A percentile compares a stretch with the other conserved stretches of the same genome.
phyloP scores from a whole-genome alignment of 192 early-diverging fungal species.

The Endogone sp. region DNA sequence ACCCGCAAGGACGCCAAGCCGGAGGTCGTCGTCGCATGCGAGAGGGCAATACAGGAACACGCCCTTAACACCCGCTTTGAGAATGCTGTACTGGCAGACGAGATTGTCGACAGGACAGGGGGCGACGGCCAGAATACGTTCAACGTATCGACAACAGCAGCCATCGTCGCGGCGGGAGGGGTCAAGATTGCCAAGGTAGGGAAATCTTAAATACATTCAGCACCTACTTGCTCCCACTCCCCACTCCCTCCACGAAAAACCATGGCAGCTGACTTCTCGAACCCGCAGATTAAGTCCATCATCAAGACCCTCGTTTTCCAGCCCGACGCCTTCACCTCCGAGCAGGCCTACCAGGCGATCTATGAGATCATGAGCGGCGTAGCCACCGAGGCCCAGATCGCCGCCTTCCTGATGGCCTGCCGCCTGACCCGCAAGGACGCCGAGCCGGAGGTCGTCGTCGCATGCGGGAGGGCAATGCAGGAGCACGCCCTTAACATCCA shows the following conservation, averaged over 20 bases:
- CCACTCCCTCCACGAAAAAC: neutral
- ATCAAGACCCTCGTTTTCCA: conserved; percentile 62
- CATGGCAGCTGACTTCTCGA: neutral
- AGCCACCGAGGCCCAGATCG: conserved; percentile 81
- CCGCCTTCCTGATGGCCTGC: conserved; percentile 80
- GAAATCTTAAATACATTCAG: neutral
- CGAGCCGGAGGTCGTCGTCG: conserved; percentile 75
- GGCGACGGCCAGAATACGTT: conserved; percentile 98
- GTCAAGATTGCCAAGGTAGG: conserved; percentile 84
- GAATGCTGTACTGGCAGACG: conserved; percentile 28
- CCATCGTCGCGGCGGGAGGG: conserved; percentile 89
- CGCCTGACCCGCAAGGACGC: conserved; percentile 66
- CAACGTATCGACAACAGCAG: conserved; percentile 91
- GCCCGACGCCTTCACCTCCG: conserved; percentile 57
- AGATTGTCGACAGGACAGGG: conserved; percentile 90
- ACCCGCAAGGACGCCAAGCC: conserved; percentile 69
- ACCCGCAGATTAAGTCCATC: conserved; percentile 36
- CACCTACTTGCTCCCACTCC: too few relatives aligned
- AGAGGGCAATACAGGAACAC: conserved; percentile 65
- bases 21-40: conserved; percentile 74
- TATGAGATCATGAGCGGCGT: conserved; percentile 73
- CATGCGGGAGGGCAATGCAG: conserved; percentile 71
- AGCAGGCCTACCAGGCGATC: conserved; percentile 55
- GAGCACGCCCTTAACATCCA: conserved; percentile 57
- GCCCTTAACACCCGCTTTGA: conserved; percentile 56